Evolutionary conservation across 2,329 filamentous ascomycete genomes (phyloP).

Genomic region (Cytospora chrysosperma): DNA sequence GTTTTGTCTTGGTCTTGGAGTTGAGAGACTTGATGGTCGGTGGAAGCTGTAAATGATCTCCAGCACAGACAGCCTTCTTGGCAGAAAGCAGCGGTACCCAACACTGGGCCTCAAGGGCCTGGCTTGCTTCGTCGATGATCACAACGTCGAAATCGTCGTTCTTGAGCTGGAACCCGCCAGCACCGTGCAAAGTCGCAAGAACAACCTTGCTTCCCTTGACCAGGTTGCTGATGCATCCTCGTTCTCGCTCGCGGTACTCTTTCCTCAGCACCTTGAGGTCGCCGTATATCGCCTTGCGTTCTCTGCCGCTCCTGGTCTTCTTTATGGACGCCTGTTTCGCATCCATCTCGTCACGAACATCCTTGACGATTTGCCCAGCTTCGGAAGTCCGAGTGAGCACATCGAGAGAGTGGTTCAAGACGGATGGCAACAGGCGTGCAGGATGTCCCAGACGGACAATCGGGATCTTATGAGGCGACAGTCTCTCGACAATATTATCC

Average conservation of each 20-base stretch:
- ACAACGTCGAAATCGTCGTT: slow-evolving; percentile 87
- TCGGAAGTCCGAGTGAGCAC: slow-evolving; percentile 88
- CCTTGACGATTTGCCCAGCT: slow-evolving; percentile 82
- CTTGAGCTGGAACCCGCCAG: slow-evolving; percentile 79
- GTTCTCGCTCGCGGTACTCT: slow-evolving; percentile 84
- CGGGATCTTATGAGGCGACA: slow-evolving; percentile 79
- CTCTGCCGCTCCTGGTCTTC: slow-evolving; percentile 79
- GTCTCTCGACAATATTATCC: slow-evolving; percentile 94
- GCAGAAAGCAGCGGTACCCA: slow-evolving; percentile 87
- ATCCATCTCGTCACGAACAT: slow-evolving; percentile 91
- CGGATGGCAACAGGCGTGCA: slow-evolving; percentile 82
- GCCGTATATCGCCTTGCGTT: slow-evolving; percentile 77
- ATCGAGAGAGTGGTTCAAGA: slow-evolving; percentile 87
- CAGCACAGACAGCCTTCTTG: slow-evolving; percentile 83
- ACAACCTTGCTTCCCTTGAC: slow-evolving; percentile 81
- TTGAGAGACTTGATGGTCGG: slow-evolving; percentile 87
- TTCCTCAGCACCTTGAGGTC: slow-evolving; percentile 84
- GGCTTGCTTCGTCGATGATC: slow-evolving; percentile 93
- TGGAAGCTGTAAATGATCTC: slow-evolving; percentile 90
- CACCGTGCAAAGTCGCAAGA: slow-evolving; percentile 87
- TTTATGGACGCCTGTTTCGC: slow-evolving; percentile 83
- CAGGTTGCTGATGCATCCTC: slow-evolving; percentile 73
- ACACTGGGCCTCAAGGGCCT: slow-evolving; percentile 93
- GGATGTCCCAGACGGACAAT: slow-evolving; percentile 92
- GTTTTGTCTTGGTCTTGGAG: slow-evolving; percentile 42